These are phyloP conservation scores for Boletus patriciae DNA, from an alignment of 768 basidiomycete species.

Conservation along the genomic window DNA sequence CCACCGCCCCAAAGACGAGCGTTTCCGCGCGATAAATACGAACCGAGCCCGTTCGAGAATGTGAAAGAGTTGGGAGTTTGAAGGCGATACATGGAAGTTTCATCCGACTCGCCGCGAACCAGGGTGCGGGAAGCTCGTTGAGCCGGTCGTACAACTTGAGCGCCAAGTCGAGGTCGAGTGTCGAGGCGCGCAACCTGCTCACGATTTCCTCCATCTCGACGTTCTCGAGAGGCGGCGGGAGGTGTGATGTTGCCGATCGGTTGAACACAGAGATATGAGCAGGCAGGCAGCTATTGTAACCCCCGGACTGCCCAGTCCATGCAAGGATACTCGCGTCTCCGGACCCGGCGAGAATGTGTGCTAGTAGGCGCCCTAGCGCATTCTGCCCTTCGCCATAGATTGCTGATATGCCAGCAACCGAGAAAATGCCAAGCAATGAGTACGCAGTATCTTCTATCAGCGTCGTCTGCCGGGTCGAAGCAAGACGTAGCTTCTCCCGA, in stretches of 20 bases:
- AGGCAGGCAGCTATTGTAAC: slow-evolving; percentile 5
- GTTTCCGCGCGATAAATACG: too few relatives aligned
- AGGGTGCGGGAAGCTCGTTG: background rate
- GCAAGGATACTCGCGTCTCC: slow-evolving; percentile 7
- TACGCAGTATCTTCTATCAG: slow-evolving; percentile 1
- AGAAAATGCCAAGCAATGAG: slow-evolving; percentile 1
- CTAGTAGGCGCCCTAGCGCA: background rate
- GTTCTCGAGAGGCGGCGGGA: background rate
- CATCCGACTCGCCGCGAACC: slow-evolving; percentile 1
- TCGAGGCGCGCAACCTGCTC: background rate
- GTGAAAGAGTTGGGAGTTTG: background rate
- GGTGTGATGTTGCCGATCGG: background rate
- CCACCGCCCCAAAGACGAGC: too few relatives aligned
- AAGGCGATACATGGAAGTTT: background rate
- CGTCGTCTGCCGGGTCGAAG: background rate
- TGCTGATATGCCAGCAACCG: background rate
- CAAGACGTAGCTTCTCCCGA: background rate
- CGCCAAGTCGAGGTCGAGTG: background rate
- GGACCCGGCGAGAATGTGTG: background rate
- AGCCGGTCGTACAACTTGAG: background rate
- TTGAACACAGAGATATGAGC: background rate
- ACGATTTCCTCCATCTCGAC: background rate
- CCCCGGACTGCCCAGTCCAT: slow-evolving; percentile 3
- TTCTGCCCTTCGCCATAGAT: background rate
- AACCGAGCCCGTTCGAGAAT: too few relatives aligned